A percentile compares a stretch with the other conserved stretches of the same genome.
phyloP scores from a whole-genome alignment of 108 stramenopile genomes.

The Nitzschia palea region DNA sequence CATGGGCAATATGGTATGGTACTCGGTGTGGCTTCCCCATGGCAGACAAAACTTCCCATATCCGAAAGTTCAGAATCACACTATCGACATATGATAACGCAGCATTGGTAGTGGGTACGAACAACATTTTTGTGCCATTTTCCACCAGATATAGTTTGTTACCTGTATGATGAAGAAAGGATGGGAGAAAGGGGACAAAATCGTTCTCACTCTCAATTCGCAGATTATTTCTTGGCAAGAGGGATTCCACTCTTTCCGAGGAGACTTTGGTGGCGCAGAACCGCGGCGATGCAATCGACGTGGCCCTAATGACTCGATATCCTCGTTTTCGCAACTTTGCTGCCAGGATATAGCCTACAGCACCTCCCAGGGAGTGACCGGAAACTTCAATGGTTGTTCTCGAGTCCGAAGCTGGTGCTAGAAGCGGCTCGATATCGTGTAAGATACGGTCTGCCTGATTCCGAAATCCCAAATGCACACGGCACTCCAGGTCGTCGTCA shows the following conservation, averaged over 20 bases:
- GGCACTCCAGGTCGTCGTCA: slow-evolving; percentile 55
- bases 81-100: slow-evolving; percentile 36
- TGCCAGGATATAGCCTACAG: slow-evolving; percentile 58
- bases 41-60: slow-evolving; percentile 21
- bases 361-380: slow-evolving; percentile 63
- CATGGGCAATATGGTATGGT: neutral
- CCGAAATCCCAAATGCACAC: slow-evolving; percentile 53
- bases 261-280: slow-evolving; percentile 42
- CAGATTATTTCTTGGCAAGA: slow-evolving; percentile 47
- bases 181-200: slow-evolving; percentile 54
- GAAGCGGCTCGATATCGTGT: slow-evolving; percentile 53
- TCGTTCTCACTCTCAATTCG: slow-evolving; percentile 62
- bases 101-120: slow-evolving; percentile 20
- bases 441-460: slow-evolving; percentile 58
- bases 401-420: slow-evolving; percentile 34
- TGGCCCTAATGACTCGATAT: slow-evolving; percentile 41
- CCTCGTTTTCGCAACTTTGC: slow-evolving; percentile 60
- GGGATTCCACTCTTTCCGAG: slow-evolving; percentile 22
- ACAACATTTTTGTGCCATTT: slow-evolving; percentile 6
- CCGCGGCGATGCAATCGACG: slow-evolving; percentile 52
- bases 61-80: slow-evolving; percentile 39
- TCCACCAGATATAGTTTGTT: slow-evolving; percentile 42
- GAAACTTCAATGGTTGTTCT: slow-evolving; percentile 56
- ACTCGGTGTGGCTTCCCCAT: slow-evolving; percentile 21
- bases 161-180: slow-evolving; percentile 39